Base-by-base conservation (phyloP, 108 stramenopile genomes). In the Discostella stelligeroides region DNA sequence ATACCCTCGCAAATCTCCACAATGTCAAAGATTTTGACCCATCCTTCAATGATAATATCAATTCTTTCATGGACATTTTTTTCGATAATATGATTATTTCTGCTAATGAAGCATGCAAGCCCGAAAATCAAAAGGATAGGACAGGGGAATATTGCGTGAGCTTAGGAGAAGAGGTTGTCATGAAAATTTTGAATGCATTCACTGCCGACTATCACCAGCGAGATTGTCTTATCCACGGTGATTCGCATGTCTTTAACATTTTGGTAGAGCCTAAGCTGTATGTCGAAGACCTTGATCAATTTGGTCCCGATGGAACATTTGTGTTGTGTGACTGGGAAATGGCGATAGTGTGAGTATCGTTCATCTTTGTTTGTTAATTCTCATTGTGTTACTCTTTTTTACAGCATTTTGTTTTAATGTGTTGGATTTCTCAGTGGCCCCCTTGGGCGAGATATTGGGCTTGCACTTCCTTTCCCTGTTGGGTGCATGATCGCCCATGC, bases 191-290 rank as follows among this genome's bases (percentile, higher is more conserved):
- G 3, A 38, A 83, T n/a, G 76, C 45, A 11, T 68, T 30, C 2
- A 41, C 64, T 13, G 55, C 64, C 1, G 41, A 63, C 39, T 70
- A 24, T 43, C 34, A 66, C n/a, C 4, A 41, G 29, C 48, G 14
- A 45, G 74, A 76, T 24, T 75, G 75, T 42, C 66, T 79, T 23
- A 46, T 68, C 15, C 85, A 85, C 46, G 39, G 51, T 17, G 85
- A 85, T 85, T 54, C 50, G 57, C 82, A 87, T 27, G 75, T 70
- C 8, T 83, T 87, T 57, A 87, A 87, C 27, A 77, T 84, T 15
- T 48, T 87, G 21, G 86, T 87, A 42, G 86, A 87, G 54, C 30
- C 76, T 25, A 79, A 79, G 23, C 78, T 72, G 25, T 38, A 18
- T 8, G 55, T 72, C 11, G 13, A 43, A 37, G 48, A 75, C 21